phyloP scores from a whole-genome alignment of 768 basidiomycete species.

The Austroboletus festivus region DNA sequence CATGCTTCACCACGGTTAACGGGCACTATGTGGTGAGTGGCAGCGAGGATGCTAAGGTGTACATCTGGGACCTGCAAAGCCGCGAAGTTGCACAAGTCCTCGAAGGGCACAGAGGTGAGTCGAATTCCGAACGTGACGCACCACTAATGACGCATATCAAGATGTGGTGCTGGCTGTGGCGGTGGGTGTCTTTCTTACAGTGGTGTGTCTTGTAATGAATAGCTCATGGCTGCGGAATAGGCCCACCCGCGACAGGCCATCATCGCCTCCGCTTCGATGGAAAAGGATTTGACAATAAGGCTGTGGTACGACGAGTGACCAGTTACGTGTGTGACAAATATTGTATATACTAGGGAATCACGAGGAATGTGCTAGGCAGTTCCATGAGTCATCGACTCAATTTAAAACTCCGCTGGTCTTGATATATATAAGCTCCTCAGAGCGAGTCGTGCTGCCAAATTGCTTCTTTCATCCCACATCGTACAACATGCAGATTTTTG shows the following conservation, averaged over 20 bases:
- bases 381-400: conserved; percentile 15
- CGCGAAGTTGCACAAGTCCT: conserved; percentile 71
- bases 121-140: neutral
- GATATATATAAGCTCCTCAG: conserved; percentile 14
- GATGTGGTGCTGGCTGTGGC: conserved; percentile 76
- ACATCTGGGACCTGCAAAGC: conserved; percentile 87
- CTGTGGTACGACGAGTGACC: conserved; percentile 62
- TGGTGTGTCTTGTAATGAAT: neutral
- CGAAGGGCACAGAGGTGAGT: conserved; percentile 76
- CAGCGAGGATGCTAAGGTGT: conserved; percentile 85
- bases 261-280: conserved; percentile 87
- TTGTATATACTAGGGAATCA: neutral
- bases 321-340: neutral
- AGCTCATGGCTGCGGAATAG: conserved; percentile 38
- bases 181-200: conserved; percentile 40
- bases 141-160: neutral
- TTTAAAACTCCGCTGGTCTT: conserved; percentile 14
- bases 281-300: conserved; percentile 81
- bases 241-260: conserved; percentile 70
- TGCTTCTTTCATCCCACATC: neutral
- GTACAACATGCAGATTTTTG: conserved; percentile 58
- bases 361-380: conserved; percentile 7
- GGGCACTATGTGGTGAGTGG: conserved; percentile 80
- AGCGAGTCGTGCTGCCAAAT: neutral
- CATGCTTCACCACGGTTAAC: conserved; percentile 57